phyloP scores from a whole-genome alignment of 2,329 filamentous ascomycete genomes.

The Fusarium veterinarium region DNA sequence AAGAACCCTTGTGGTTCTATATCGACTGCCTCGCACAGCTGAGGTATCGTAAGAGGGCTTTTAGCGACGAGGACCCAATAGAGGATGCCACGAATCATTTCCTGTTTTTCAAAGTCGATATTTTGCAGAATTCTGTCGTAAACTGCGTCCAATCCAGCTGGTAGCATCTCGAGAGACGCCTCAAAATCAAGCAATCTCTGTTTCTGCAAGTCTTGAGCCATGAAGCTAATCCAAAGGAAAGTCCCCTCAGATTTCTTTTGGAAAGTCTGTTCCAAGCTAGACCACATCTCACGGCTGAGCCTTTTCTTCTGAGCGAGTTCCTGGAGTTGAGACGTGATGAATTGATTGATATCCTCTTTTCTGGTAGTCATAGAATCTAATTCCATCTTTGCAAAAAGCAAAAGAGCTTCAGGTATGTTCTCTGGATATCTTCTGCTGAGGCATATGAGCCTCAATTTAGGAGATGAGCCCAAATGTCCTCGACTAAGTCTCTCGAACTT shows the following conservation, averaged over 20 bases:
- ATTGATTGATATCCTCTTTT: not conserved
- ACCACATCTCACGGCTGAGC: rapidly evolving
- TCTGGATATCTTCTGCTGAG: conserved; percentile 3
- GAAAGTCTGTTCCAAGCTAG: not conserved
- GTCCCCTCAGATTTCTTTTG: not conserved
- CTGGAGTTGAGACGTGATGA: not conserved
- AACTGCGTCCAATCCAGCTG: not conserved
- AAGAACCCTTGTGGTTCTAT: not conserved
- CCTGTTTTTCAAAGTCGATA: not conserved
- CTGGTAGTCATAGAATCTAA: rapidly evolving
- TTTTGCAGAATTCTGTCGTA: not conserved
- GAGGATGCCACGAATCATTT: not conserved
- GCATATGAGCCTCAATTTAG: not conserved
- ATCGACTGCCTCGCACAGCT: conserved; percentile 14
- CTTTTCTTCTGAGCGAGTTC: not conserved
- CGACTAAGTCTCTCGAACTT: not conserved
- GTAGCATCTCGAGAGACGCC: rapidly evolving
- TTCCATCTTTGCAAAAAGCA: rapidly evolving
- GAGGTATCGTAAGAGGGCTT: not conserved
- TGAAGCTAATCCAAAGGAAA: not conserved
- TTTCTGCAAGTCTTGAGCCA: not conserved
- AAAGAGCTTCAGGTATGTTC: not conserved
- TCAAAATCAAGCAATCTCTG: not conserved
- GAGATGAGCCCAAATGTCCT: rapidly evolving
- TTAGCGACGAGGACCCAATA: conserved; percentile 5